Evolutionary conservation across 1,284 basidiomycete species (phyloP).

Genomic region (Coniferiporia weirii): DNA sequence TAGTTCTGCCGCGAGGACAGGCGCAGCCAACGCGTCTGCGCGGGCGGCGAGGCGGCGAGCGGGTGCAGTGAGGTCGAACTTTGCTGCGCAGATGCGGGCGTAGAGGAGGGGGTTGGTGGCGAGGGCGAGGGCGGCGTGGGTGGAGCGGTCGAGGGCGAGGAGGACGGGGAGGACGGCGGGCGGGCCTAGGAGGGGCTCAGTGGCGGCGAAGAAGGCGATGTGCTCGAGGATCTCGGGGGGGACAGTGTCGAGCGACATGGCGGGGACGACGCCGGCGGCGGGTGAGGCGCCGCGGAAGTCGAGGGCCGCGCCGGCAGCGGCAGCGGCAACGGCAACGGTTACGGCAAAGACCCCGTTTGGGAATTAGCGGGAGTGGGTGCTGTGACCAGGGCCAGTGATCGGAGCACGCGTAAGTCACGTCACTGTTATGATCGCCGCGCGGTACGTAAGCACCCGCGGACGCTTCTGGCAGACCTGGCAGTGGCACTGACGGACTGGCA

Average conservation of each 20-base stretch:
- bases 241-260: conserved; percentile 22
- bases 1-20: conserved; percentile 34
- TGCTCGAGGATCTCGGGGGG: conserved; percentile 39
- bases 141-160: conserved; percentile 34
- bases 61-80: conserved; percentile 35
- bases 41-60: conserved; percentile 26
- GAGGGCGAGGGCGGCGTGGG: conserved; percentile 31
- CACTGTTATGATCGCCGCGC: no score
- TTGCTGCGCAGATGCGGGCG: conserved; percentile 37
- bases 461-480: no score
- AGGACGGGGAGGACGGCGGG: conserved; percentile 30
- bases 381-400: no score
- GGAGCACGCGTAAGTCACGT: no score
- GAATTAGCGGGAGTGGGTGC: no score
- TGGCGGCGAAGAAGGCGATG: conserved; percentile 36
- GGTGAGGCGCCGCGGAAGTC: no score
- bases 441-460: no score
- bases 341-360: no score
- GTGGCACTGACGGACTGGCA: no score
- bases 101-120: conserved; percentile 38
- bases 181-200: conserved; percentile 29
- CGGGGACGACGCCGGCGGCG: not conserved
- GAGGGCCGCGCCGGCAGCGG: no score
- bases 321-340: no score
- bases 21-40: conserved; percentile 17